A percentile compares a stretch with the other conserved stretches of the same genome.
phyloP scores from a whole-genome alignment of 2,329 filamentous ascomycete genomes.

The Fusarium sp. region DNA sequence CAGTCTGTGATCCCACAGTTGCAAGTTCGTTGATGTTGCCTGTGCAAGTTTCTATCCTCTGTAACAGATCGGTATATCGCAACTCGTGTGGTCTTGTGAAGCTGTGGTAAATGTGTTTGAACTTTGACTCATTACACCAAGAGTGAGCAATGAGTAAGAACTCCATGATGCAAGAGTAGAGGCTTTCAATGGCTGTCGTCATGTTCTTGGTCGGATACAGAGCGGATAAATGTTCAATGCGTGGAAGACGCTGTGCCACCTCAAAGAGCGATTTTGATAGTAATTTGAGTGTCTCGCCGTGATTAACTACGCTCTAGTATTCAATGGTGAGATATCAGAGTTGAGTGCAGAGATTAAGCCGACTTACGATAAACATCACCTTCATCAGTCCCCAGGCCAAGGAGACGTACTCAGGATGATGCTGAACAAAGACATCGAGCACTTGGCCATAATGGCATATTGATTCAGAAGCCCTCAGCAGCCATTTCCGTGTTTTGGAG shows the following conservation, averaged over 20 bases:
- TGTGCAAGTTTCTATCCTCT: not conserved
- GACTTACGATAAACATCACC: constrained; percentile 2
- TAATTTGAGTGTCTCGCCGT: not conserved
- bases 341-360: rapidly evolving
- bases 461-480: not conserved
- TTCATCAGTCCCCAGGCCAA: constrained; percentile 23
- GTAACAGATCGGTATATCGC: not conserved
- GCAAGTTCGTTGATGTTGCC: not conserved
- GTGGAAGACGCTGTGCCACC: not conserved
- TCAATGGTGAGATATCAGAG: not conserved
- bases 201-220: constrained; percentile 8
- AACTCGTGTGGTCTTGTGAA: constrained; percentile 8
- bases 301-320: not conserved
- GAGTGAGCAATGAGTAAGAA: constrained; percentile 8
- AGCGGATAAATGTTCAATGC: not conserved
- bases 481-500: not conserved
- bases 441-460: constrained; percentile 10
- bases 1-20: not conserved
- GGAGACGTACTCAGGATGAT: constrained; percentile 16
- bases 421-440: constrained; percentile 17
- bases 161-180: constrained; percentile 5
- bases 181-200: not conserved
- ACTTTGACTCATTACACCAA: constrained; percentile 14
- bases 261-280: not conserved
- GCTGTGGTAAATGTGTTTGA: constrained; percentile 10